These are phyloP conservation scores for Odontarrhena argentea DNA, from an alignment of 345 rosid genomes.

Conservation along the genomic window DNA sequence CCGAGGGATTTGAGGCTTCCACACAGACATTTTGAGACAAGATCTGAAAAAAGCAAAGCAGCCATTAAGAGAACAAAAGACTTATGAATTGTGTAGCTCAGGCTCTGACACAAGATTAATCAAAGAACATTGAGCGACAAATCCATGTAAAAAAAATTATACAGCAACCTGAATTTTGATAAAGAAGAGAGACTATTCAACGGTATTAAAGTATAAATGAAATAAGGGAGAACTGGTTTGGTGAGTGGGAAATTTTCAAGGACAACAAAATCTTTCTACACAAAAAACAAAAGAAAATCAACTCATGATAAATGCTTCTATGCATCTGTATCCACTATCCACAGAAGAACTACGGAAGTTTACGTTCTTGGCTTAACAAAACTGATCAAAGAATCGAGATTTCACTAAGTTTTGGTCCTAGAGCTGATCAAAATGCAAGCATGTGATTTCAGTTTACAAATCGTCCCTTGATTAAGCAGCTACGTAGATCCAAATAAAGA, in stretches of 20 bases:
- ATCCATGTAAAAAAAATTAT: neutral
- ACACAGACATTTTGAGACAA: slow-evolving; percentile 49
- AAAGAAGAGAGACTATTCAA: no score
- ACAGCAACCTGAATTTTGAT: neutral
- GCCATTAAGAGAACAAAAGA: slow-evolving; percentile 1
- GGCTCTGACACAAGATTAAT: neutral
- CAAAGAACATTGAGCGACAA: neutral
- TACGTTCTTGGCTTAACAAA: no score
- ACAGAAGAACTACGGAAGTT: neutral
- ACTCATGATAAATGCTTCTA: neutral
- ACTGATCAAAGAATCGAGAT: neutral
- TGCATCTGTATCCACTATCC: neutral
- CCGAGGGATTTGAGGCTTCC: slow-evolving; percentile 66
- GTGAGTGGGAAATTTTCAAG: no score
- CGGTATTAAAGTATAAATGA: no score
- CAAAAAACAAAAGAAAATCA: no score
- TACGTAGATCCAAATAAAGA: neutral
- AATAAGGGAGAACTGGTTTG: no score
- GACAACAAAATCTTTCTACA: no score
- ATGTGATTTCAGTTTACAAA: neutral
- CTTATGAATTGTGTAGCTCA: neutral
- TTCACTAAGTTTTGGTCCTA: neutral
- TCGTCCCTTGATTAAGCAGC: no score
- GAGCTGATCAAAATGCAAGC: neutral
- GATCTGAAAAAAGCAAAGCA: slow-evolving; percentile 15